Conservation (phyloP, 148 eudicot species). For the Nepenthes mirabilis region DNA sequence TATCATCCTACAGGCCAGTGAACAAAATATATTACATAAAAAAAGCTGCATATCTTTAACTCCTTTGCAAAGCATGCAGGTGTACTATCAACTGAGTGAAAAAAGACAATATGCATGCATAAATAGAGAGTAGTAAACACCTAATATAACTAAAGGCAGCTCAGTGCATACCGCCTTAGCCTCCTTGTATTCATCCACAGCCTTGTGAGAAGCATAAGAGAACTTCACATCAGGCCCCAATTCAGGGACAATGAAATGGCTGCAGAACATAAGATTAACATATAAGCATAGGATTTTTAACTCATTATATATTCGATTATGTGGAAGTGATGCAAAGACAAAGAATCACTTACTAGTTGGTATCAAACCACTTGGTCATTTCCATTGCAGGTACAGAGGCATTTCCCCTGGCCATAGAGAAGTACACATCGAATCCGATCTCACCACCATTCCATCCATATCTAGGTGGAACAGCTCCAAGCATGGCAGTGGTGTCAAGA, state of each 20-base stretch:
- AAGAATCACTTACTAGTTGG: constrained; percentile 53
- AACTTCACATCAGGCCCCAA: constrained; percentile 74
- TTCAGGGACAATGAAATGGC: constrained; percentile 90
- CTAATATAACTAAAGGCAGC: constrained; percentile 21
- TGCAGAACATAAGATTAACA: constrained; percentile 13
- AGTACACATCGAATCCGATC: constrained; percentile 50
- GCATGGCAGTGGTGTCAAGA: constrained; percentile 63
- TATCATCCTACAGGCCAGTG: constrained; percentile 37
- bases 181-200: constrained; percentile 72
- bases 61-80: no score
- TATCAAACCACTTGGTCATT: constrained; percentile 93
- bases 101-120: no score
- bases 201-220: constrained; percentile 77
- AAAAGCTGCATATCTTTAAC: no score
- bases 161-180: constrained; percentile 58
- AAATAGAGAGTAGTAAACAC: constrained; percentile 36
- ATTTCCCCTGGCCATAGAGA: constrained; percentile 89
- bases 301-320: not conserved
- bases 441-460: constrained; percentile 62
- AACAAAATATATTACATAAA: no score
- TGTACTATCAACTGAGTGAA: no score
- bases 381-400: constrained; percentile 59
- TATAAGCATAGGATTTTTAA: not conserved
- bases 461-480: constrained; percentile 69
- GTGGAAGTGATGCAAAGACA: not conserved